phyloP scores from a whole-genome alignment of 345 rosid genomes.

The Cardamine occulta region DNA sequence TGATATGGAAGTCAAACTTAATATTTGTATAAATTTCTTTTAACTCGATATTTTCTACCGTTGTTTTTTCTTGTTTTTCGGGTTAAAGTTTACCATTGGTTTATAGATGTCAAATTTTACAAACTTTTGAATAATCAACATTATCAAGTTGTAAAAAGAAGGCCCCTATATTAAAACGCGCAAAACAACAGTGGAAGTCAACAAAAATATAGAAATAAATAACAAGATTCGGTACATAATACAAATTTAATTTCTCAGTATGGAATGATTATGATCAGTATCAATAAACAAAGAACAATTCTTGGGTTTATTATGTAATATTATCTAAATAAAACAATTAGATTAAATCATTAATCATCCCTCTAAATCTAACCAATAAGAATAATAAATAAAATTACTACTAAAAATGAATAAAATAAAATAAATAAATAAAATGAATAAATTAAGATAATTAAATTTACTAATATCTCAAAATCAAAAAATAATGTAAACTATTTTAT shows the following conservation, averaged over 20 bases:
- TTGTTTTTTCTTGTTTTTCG: not conserved
- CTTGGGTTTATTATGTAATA: no score
- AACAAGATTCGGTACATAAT: slow-evolving; percentile 1
- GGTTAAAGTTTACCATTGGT: not conserved
- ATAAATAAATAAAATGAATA: no score
- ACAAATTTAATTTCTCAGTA: not conserved
- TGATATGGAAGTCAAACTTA: not conserved
- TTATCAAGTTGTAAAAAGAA: not conserved
- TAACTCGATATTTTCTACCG: not conserved
- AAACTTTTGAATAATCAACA: slow-evolving; percentile 25
- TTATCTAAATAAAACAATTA: no score
- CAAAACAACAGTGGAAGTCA: slow-evolving; percentile 30
- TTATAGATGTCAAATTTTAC: not conserved
- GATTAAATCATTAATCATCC: no score
- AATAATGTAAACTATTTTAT: no score
- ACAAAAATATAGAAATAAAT: slow-evolving; percentile 1
- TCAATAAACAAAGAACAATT: slow-evolving; percentile 15
- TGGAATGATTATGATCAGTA: not conserved
- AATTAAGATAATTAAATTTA: no score
- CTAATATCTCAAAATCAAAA: no score
- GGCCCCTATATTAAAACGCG: not conserved
- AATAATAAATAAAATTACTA: no score
- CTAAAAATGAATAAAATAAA: no score
- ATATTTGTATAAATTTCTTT: not conserved
- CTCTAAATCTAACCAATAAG: no score